Base-by-base conservation (phyloP, 176 grass and related monocot genomes). In the Cenchrus americanus region DNA sequence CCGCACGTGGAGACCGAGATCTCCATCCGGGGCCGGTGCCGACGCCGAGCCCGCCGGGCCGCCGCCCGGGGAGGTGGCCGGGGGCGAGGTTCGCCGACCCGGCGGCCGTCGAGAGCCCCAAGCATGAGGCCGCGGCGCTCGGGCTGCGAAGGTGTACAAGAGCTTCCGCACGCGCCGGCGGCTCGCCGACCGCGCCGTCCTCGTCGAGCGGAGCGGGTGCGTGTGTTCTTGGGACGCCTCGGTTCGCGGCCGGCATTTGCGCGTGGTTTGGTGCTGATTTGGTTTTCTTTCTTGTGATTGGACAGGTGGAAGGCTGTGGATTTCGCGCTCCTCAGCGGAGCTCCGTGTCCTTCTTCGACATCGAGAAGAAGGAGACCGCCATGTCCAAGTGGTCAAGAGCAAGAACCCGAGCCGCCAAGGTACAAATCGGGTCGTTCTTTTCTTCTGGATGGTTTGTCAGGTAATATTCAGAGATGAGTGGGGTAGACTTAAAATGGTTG, bases 111-210 rank as follows among this genome's bases (percentile, higher is more conserved):
- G 90, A 91, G 22, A 91, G 86, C 75, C 94, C 94, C 11, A 89
- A 94, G 69, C 91, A 97, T 27, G 89, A 97, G 59, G 94, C 91
- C 2, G 94, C 91, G 23, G 91, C 94, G 17, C 79, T 91, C 26
- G 72, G 84, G 89, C 84, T 97, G 79, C 94, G 90, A 97, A 97
- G 79, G 94, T 94, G 41, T 97, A 97, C 87, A 94, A 97, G 85
- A 97, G 94, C 87, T 97, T 97, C 86, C 81, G 94, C 37, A 97
- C 94, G 50, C 90, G 94, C 15, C 88, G 94, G n/a, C 91, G 93
- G 86, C 94, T 97, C 62, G 94, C 94, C 14, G 94, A 97, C 77
- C 91, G 91, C 62, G 94, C 94, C 27, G 94, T 97, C 40, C 73
- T 97, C 27, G 84, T 87, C 44, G 94, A 97, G 87, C 94, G 94